These are phyloP conservation scores for Xylariomycetidae sp. DNA, from an alignment of 2,329 filamentous ascomycete species.

Conservation along the genomic window DNA sequence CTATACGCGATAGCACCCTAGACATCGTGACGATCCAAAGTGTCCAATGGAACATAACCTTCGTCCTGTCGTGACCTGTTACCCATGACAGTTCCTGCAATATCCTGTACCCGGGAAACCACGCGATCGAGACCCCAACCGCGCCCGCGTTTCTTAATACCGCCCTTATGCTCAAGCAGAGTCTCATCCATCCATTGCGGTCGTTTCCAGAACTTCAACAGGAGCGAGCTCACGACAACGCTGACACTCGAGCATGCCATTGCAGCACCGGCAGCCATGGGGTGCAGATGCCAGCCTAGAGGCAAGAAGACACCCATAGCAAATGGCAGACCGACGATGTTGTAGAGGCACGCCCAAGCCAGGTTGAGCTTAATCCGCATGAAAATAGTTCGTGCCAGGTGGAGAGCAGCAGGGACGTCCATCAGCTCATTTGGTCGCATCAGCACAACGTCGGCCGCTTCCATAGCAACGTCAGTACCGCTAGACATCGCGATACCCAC, in stretches of 20 bases:
- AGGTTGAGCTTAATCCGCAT: constrained; percentile 89
- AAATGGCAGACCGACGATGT: constrained; percentile 83
- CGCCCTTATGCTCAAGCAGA: constrained; percentile 52
- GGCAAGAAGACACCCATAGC: constrained; percentile 96
- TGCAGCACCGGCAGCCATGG: constrained; percentile 88
- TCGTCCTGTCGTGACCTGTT: constrained; percentile 35
- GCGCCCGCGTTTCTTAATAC: constrained; percentile 34
- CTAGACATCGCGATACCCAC: constrained; percentile 89
- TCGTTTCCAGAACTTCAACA: constrained; percentile 80
- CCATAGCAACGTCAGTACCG: constrained; percentile 95
- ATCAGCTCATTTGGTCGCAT: constrained; percentile 91
- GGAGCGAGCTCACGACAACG: constrained; percentile 76
- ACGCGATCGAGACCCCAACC: constrained; percentile 36
- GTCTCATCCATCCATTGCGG: constrained; percentile 81
- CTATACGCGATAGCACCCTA: constrained; percentile 7
- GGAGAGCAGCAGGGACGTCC: constrained; percentile 81
- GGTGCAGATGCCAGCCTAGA: constrained; percentile 79
- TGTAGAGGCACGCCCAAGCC: constrained; percentile 89
- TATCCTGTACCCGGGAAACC: constrained; percentile 36
- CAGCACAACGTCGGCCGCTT: constrained; percentile 90
- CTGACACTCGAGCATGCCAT: constrained; percentile 90
- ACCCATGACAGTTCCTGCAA: constrained; percentile 30
- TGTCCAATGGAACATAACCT: constrained; percentile 55
- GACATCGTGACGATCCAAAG: constrained; percentile 35
- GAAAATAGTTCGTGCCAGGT: constrained; percentile 82